These are phyloP conservation scores for Coccomyxa sp. DNA, from an alignment of 139 green algal species.

Conservation along the genomic window DNA sequence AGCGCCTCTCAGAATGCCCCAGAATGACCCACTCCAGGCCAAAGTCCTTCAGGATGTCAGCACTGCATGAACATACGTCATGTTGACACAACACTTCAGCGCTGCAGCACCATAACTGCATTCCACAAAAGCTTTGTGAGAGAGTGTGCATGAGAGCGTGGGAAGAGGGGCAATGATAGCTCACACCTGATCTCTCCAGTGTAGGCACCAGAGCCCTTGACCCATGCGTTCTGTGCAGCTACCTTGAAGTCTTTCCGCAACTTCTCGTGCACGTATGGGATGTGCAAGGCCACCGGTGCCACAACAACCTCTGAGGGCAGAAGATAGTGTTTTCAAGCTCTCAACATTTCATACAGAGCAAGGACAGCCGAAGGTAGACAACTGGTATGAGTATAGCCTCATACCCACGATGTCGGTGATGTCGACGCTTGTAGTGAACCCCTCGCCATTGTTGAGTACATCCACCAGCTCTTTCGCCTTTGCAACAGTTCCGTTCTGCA, in stretches of 20 bases:
- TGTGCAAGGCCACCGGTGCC: conserved; percentile 85
- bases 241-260: conserved; percentile 61
- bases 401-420: no score
- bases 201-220: conserved; percentile 77
- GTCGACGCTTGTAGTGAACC: no score
- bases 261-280: conserved; percentile 59
- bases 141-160: no score
- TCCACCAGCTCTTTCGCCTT: not conserved
- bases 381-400: no score
- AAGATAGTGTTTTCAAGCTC: not conserved
- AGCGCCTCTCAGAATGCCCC: conserved; percentile 91
- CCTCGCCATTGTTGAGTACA: not conserved
- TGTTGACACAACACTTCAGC: conserved; percentile 1
- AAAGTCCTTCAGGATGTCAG: conserved; percentile 64
- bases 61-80: conserved; percentile 6
- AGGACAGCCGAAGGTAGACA: no score
- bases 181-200: conserved; percentile 73
- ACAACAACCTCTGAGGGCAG: conserved; percentile 73
- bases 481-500: conserved; percentile 4
- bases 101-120: not conserved
- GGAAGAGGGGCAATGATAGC: no score
- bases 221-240: conserved; percentile 93
- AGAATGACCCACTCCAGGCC: conserved; percentile 91
- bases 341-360: no score
- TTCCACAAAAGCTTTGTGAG: no score